Evolutionary conservation across 2,329 filamentous ascomycete species (phyloP).

Genomic region (Paecilomyces niveus): DNA sequence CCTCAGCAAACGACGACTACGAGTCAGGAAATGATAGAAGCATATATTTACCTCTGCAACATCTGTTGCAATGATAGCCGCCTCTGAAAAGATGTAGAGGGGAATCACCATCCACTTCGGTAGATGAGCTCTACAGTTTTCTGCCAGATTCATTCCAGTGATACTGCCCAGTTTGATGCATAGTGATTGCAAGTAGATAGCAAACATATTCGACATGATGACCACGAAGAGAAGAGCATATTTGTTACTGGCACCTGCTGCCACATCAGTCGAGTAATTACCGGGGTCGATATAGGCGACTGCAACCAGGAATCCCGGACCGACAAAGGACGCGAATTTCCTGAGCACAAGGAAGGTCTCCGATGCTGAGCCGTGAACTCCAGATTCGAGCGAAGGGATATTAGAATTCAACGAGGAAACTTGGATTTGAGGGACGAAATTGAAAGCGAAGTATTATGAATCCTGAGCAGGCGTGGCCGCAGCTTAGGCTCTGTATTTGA

Average conservation of each 20-base stretch:
- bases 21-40: neutral
- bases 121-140: slow-evolving; percentile 59
- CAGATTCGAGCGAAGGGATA: neutral
- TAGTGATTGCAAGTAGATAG: slow-evolving; percentile 41
- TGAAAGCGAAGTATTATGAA: neutral
- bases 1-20: neutral
- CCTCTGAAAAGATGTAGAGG: slow-evolving; percentile 59
- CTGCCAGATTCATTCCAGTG: slow-evolving; percentile 59
- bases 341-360: slow-evolving; percentile 10
- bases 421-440: neutral
- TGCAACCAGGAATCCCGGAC: slow-evolving; percentile 42
- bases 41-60: slow-evolving; percentile 54
- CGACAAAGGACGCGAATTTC: slow-evolving; percentile 39
- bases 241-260: slow-evolving; percentile 38
- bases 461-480: neutral
- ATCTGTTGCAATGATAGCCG: slow-evolving; percentile 64
- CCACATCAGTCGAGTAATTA: slow-evolving; percentile 44
- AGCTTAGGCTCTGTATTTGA: neutral
- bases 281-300: slow-evolving; percentile 46
- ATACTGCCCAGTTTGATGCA: slow-evolving; percentile 60
- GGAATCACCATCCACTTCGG: slow-evolving; percentile 58
- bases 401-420: neutral
- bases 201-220: slow-evolving; percentile 42
- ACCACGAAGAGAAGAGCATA: slow-evolving; percentile 42
- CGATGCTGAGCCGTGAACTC: neutral